A percentile compares a stretch with the other conserved stretches of the same genome.
Evolutionary conservation across 495 filamentous ascomycete species (phyloP).

Genomic region (Penicillium samsonianum): DNA sequence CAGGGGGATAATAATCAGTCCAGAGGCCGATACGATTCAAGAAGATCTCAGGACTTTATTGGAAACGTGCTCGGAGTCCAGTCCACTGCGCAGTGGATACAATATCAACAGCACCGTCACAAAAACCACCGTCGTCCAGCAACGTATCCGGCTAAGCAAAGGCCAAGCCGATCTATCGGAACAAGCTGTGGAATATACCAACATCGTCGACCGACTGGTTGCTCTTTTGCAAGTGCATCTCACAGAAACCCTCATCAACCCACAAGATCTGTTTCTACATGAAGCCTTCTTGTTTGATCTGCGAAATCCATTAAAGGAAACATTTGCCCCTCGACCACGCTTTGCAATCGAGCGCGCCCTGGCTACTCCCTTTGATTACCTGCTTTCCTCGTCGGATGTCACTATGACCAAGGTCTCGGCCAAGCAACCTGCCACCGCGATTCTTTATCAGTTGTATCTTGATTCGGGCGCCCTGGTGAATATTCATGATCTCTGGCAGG

Average conservation of each 20-base stretch:
- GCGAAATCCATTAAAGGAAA: constrained; percentile 74
- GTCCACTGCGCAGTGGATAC: constrained; percentile 71
- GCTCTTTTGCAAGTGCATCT: constrained; percentile 58
- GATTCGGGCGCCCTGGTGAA: constrained; percentile 90
- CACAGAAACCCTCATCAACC: constrained; percentile 49
- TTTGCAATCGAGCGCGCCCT: constrained; percentile 80
- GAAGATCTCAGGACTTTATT: constrained; percentile 36
- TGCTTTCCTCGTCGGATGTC: constrained; percentile 60
- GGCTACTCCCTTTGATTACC: constrained; percentile 79
- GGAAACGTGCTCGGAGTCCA: constrained; percentile 41
- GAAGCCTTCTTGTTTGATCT: constrained; percentile 87
- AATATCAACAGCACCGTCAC: constrained; percentile 68
- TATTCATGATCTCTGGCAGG: constrained; percentile 83
- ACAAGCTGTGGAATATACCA: constrained; percentile 74
- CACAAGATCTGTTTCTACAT: constrained; percentile 67
- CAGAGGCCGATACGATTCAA: constrained; percentile 25
- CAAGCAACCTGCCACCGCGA: constrained; percentile 74
- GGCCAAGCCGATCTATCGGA: constrained; percentile 72
- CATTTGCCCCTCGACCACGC: constrained; percentile 77
- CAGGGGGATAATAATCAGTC: constrained; percentile 19
- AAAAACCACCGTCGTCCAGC: constrained; percentile 81
- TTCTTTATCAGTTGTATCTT: constrained; percentile 88
- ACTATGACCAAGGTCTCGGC: constrained; percentile 45
- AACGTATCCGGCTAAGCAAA: constrained; percentile 83
- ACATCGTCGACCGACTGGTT: constrained; percentile 67